Evolutionary conservation across 176 grass and related monocot species (phyloP).

Genomic region (Elymus sibiricus): DNA sequence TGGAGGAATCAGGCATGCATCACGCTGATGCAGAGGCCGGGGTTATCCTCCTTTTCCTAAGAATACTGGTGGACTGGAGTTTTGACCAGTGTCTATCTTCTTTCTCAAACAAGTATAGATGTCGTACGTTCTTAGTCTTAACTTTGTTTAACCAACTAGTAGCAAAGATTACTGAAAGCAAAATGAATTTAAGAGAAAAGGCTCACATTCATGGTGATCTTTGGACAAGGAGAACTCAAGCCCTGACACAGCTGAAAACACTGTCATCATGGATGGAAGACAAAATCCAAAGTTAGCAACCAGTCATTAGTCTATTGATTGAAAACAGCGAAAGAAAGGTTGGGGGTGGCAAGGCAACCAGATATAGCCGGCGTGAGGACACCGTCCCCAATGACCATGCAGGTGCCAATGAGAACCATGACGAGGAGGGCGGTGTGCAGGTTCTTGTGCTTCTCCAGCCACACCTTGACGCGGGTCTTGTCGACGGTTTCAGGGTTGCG

Average conservation of each 20-base stretch:
- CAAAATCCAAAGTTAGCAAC: slow-evolving; percentile 29
- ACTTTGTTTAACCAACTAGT: not conserved
- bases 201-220: slow-evolving; percentile 87
- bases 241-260: slow-evolving; percentile 96
- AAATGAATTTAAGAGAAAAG: not conserved
- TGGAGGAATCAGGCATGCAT: no score
- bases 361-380: slow-evolving; percentile 97
- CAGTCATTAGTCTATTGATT: not conserved
- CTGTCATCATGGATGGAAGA: slow-evolving; percentile 39
- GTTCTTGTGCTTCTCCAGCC: slow-evolving; percentile 91
- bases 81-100: not conserved
- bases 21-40: no score
- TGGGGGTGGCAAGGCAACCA: slow-evolving; percentile 32
- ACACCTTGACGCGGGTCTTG: slow-evolving; percentile 59
- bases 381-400: slow-evolving; percentile 99
- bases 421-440: slow-evolving; percentile 67
- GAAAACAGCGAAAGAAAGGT: slow-evolving; percentile 10
- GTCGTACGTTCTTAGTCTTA: not conserved
- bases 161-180: not conserved
- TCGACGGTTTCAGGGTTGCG: slow-evolving; percentile 44
- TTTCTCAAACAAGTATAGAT: not conserved
- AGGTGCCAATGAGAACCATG: slow-evolving; percentile 93
- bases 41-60: no score
- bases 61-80: not conserved
- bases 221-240: slow-evolving; percentile 88